phyloP scores from a whole-genome alignment of 768 basidiomycete genomes.

The Termitomyces sp. region DNA sequence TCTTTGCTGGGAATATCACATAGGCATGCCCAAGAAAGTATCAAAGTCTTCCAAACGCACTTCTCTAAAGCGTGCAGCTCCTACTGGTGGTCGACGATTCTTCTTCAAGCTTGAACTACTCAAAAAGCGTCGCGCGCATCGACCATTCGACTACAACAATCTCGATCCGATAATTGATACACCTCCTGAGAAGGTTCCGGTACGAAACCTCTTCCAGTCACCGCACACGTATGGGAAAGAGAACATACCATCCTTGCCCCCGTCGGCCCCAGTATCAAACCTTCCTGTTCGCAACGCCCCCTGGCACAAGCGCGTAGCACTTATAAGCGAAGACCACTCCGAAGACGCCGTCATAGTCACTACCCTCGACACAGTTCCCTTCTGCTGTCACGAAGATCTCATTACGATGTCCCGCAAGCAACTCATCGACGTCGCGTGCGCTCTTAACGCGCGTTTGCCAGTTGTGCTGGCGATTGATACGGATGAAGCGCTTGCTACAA shows the following conservation, averaged over 20 bases:
- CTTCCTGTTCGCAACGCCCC: not conserved
- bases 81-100: slow-evolving; percentile 29
- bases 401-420: slow-evolving; percentile 53
- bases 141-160: slow-evolving; percentile 13
- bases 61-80: slow-evolving; percentile 1
- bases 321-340: slow-evolving; percentile 52
- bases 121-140: slow-evolving; percentile 10
- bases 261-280: not conserved
- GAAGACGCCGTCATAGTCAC: slow-evolving; percentile 61
- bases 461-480: slow-evolving; percentile 43
- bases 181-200: slow-evolving; percentile 11
- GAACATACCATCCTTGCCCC: not conserved
- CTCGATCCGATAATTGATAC: slow-evolving; percentile 22
- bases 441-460: slow-evolving; percentile 57
- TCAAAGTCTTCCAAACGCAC: slow-evolving; percentile 2
- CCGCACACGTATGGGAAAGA: not conserved
- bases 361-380: slow-evolving; percentile 51
- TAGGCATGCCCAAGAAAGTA: slow-evolving; percentile 9
- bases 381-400: slow-evolving; percentile 73
- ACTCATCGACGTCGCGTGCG: slow-evolving; percentile 46
- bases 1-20: not conserved
- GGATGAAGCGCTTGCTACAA: slow-evolving; percentile 29
- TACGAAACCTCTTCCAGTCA: not conserved
- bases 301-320: slow-evolving; percentile 37
- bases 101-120: slow-evolving; percentile 35